Percentiles rank a stretch among this genome's conserved stretches.
phyloP scores from a whole-genome alignment of 352 stramenopile genomes.

The Globisporangium nodosum region DNA sequence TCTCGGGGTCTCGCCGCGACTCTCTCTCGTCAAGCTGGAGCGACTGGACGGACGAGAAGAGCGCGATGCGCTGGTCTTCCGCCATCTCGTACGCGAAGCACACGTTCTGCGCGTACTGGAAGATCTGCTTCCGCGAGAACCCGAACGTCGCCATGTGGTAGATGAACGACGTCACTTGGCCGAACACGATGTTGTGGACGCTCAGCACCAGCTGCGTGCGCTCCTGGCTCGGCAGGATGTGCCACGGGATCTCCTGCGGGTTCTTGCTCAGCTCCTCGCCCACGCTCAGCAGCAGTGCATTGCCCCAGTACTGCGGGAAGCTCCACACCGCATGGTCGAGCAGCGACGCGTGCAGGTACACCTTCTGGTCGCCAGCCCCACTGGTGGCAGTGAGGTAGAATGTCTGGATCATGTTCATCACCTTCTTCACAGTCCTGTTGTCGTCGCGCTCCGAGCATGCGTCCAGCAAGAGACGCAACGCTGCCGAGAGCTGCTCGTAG shows the following conservation, averaged over 20 bases:
- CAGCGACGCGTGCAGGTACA: slow-evolving; percentile 53
- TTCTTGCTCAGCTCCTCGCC: slow-evolving; percentile 76
- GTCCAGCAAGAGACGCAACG: slow-evolving; percentile 57
- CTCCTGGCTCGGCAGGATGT: slow-evolving; percentile 47
- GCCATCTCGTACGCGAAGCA: slow-evolving; percentile 76
- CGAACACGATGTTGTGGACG: slow-evolving; percentile 76
- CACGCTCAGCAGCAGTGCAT: slow-evolving; percentile 67
- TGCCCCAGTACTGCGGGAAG: slow-evolving; percentile 62
- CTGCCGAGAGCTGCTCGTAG: slow-evolving; percentile 43
- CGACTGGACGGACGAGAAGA: slow-evolving; percentile 54
- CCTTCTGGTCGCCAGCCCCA: slow-evolving; percentile 22
- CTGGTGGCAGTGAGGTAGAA: slow-evolving; percentile 35
- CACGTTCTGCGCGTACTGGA: slow-evolving; percentile 69
- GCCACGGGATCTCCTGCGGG: slow-evolving; percentile 58
- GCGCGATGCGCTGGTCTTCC: slow-evolving; percentile 70
- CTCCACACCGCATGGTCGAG: slow-evolving; percentile 61
- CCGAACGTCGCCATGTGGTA: slow-evolving; percentile 75
- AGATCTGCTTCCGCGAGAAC: slow-evolving; percentile 55
- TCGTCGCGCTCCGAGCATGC: slow-evolving; percentile 60
- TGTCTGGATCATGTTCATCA: slow-evolving; percentile 86
- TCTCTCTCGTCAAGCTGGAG: slow-evolving; percentile 17
- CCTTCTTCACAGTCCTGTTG: slow-evolving; percentile 52
- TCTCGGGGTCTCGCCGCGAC: slow-evolving; percentile 11
- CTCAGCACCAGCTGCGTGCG: slow-evolving; percentile 66
- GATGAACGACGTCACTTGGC: slow-evolving; percentile 64